These are phyloP conservation scores for Alternaria triticina DNA, from an alignment of 2,329 filamentous ascomycete species.

Conservation along the genomic window DNA sequence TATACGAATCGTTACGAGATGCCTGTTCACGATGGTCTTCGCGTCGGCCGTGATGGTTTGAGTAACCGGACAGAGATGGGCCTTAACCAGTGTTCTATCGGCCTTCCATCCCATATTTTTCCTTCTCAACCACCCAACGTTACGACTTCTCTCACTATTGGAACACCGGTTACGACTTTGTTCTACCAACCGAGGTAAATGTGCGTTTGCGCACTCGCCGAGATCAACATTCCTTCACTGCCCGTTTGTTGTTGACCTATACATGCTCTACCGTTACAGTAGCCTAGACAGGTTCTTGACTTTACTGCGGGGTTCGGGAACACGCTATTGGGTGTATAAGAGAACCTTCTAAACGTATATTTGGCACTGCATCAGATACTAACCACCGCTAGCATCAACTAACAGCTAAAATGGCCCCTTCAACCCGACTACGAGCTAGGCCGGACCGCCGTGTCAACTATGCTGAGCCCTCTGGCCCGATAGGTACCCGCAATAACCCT, in stretches of 20 bases:
- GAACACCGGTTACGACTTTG: neutral
- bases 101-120: neutral
- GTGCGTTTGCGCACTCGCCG: neutral
- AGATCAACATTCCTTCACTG: neutral
- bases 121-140: neutral
- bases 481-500: neutral
- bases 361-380: neutral
- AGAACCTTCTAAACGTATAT: neutral
- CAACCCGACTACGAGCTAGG: slow-evolving; percentile 9
- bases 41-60: neutral
- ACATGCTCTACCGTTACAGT: neutral
- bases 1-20: neutral
- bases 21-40: neutral
- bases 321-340: neutral
- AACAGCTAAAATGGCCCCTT: slow-evolving; percentile 17
- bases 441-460: slow-evolving; percentile 13
- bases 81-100: neutral
- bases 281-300: neutral
- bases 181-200: neutral
- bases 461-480: neutral
- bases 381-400: neutral
- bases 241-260: neutral
- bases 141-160: neutral
- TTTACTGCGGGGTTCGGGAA: neutral
- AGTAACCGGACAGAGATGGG: neutral